phyloP scores from a whole-genome alignment of 495 filamentous ascomycete species.

The Pseudoneurospora amorphoporcata region DNA sequence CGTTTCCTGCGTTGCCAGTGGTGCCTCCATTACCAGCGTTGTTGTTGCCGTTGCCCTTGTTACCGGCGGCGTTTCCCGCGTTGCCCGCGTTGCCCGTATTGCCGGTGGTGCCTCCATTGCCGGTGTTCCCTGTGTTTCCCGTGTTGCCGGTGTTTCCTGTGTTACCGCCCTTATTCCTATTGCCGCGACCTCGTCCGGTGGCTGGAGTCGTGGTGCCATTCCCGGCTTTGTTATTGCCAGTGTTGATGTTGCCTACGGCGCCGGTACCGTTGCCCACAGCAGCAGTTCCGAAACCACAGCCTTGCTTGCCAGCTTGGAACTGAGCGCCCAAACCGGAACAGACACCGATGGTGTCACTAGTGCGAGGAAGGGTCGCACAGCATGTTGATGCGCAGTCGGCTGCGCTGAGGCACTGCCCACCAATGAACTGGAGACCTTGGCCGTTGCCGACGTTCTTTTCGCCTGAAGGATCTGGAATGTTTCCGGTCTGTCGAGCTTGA shows the following conservation, averaged over 20 bases:
- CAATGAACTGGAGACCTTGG: constrained; percentile 31
- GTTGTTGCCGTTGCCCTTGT: neutral
- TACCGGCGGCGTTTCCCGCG: neutral
- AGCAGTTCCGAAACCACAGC: constrained; percentile 18
- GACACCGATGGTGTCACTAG: constrained; percentile 22
- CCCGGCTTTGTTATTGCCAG: neutral
- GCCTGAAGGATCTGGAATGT: constrained; percentile 20
- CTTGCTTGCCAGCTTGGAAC: constrained; percentile 21
- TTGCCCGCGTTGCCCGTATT: neutral
- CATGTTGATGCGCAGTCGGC: constrained; percentile 33
- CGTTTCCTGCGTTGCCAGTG: neutral
- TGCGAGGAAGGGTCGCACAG: constrained; percentile 21
- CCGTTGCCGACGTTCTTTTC: constrained; percentile 32
- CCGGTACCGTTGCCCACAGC: neutral
- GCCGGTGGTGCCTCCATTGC: neutral
- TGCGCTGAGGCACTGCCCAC: constrained; percentile 29
- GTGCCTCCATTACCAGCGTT: neutral
- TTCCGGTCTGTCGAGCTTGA: constrained; percentile 29
- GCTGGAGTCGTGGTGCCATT: neutral
- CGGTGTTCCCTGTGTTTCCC: neutral
- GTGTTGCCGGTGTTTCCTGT: neutral
- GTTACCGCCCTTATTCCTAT: neutral
- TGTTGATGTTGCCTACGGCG: neutral
- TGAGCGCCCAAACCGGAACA: constrained; percentile 24
- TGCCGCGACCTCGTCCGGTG: neutral